Evolutionary conservation across 2,329 filamentous ascomycete species (phyloP), one percentile per base, ranked within the genome.

Genomic region (Fusarium luffae): DNA sequence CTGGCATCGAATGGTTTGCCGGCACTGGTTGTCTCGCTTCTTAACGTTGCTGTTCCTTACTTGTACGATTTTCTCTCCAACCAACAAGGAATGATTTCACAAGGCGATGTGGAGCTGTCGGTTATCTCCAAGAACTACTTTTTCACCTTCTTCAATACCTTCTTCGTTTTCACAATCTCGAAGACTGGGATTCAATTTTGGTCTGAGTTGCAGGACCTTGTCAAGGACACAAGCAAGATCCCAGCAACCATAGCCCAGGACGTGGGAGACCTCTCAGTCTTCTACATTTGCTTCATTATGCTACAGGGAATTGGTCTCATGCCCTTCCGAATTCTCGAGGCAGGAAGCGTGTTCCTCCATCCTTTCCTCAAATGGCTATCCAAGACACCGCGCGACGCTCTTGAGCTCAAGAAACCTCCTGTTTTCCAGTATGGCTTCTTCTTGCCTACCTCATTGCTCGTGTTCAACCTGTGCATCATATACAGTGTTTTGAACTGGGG

Each of bases 71-170:
- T 90, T 83, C 87, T 99, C 13, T 93, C 95, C 4, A 94, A 94
- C 77, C 87, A 89, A 54, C 96, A 99, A 82, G 96, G 96, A 50
- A 97, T 97, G 90, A 93, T 97, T 54, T 98, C 96, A 1, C 93
- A 94, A 73, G 93, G 93, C 46, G 96, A 99, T 67, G 90, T 99
- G 23, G 96, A 98, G 79, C 85, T 99, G 9, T 98, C 96, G 0
- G 86, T 97, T 46, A 95, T 99, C 70, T 97, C 93, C 56, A 99
- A 99, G 83, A 99, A 98, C 80, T 99, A 98, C 82, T 97, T 98
- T 85, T 99, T 99, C 78, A 94, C 92, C 12, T 99, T 99, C 81
- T 98, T 99, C 88, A 99, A 99, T 81, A 93, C 98, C 60, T 99
- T 99, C 81, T 88, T 98, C 52, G 89, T 98, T 46, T 98, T 98